Evolutionary conservation across 306 rosid genomes (phyloP).

Genomic region (Dalbergia oliveri): DNA sequence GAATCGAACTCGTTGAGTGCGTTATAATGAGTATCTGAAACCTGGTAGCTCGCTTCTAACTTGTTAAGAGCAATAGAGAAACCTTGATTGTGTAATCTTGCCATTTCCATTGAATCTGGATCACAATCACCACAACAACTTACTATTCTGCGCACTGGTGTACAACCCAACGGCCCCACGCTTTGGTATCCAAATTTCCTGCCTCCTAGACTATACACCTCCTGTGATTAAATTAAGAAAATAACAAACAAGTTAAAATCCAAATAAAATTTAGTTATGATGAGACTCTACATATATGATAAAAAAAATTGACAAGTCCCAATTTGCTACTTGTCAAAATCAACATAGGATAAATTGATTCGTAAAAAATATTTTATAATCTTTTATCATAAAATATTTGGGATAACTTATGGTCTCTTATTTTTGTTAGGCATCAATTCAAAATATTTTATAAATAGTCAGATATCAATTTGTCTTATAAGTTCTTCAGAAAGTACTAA

Average conservation of each 20-base stretch:
- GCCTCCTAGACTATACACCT: constrained; percentile 29
- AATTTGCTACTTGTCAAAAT: too few species aligned
- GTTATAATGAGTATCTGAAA: constrained; percentile 34
- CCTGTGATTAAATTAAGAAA: constrained; percentile 6
- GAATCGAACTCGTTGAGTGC: too few species aligned
- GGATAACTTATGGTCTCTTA: too few species aligned
- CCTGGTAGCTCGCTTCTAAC: constrained; percentile 27
- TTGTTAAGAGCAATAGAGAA: constrained; percentile 19
- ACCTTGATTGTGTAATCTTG: constrained; percentile 40
- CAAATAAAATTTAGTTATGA: background rate
- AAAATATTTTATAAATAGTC: too few species aligned
- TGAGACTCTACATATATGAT: too few species aligned
- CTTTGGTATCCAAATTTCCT: constrained; percentile 41
- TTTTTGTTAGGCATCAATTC: too few species aligned
- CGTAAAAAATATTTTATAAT: too few species aligned
- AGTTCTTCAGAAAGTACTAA: too few species aligned
- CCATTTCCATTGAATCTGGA: background rate
- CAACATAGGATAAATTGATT: too few species aligned
- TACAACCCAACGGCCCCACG: constrained; percentile 36
- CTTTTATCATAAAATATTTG: too few species aligned
- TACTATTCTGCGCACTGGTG: background rate
- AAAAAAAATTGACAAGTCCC: too few species aligned
- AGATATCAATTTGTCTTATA: too few species aligned
- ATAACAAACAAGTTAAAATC: background rate
- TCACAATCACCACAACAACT: background rate